These are phyloP conservation scores for Biscogniauxia marginata DNA, from an alignment of 2,329 filamentous ascomycete genomes.

Conservation along the genomic window DNA sequence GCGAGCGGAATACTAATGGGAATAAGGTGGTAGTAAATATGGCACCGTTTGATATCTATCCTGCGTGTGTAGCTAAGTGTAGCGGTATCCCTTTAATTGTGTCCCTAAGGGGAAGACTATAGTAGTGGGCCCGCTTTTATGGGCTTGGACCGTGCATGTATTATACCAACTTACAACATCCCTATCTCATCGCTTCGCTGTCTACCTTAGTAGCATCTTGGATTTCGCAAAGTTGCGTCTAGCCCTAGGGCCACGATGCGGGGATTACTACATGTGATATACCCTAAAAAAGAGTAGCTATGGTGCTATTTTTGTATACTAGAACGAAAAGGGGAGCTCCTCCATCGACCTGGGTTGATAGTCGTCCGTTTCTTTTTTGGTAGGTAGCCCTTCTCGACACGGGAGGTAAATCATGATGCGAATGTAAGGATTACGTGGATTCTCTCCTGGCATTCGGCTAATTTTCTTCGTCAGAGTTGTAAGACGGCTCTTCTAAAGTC, in stretches of 20 bases:
- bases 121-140: not conserved
- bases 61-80: not conserved
- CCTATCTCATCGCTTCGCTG: not conserved
- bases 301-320: not conserved
- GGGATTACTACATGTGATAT: not conserved
- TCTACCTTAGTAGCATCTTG: not conserved
- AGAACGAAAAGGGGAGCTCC: not conserved
- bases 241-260: not conserved
- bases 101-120: not conserved
- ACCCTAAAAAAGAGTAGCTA: not conserved
- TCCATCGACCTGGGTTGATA: not conserved
- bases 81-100: not conserved
- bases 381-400: not conserved
- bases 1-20: too few relatives aligned
- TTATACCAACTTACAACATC: not conserved
- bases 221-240: not conserved
- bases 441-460: too few relatives aligned
- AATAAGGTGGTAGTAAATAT: too few relatives aligned
- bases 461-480: not conserved
- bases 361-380: not conserved
- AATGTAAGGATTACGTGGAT: too few relatives aligned
- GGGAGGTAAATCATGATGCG: too few relatives aligned
- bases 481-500: not conserved
- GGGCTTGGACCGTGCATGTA: not conserved
- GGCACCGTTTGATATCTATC: not conserved